Base-by-base conservation (phyloP, 2,329 filamentous ascomycete species). In the Pyrenochaeta sp. region DNA sequence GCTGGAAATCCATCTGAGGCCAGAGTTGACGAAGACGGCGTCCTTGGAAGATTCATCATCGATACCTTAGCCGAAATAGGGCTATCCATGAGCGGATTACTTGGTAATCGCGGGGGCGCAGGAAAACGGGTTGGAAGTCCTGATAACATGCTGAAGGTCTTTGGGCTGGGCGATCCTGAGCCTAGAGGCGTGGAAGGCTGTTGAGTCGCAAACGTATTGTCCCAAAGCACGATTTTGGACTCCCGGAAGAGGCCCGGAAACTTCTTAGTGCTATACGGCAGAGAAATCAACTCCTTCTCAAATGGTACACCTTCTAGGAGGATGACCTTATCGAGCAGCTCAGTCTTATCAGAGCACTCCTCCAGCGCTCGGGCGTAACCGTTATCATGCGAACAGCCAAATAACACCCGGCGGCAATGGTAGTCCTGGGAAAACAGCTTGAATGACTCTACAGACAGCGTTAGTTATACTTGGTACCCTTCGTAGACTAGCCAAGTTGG, bases 361-460 rank as follows among this genome's bases (percentile, higher is more conserved):
- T 85, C 81, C 10, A 89, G 75, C 36, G 84, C 74, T 10, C 79
- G 78, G 25, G 82, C 81, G 70, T 86, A 88, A 24, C 83, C 80
- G 54, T 82, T 82, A 72, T 86, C 84, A 57, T 85, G 83, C 13
- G 84, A 84, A 71, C 85, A 87, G 8, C 86, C 87, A 36, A 89
- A 78, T 48, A 88, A 77, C 51, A 89, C 82, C 54, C 87, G 85
- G 52, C 84, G 85, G 68, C 86, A 89, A 64, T 87, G 85, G 61
- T 81, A 83, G 65, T 88, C 83, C 72, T 83, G 79, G 50, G 86
- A 75, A 71, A 84, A 81, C 47, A 85, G 72, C 64, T 84, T 83
- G 73, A 88, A 83, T 27, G 78, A 77, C 62, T 85, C 85, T 86
- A 61, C 28, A 47, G 9, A 13, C 45, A 34, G 28, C 5, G 9